Evolutionary conservation across 768 basidiomycete genomes (phyloP), one percentile per base, ranked within the genome.

Genomic region (Pleurotus eryngii): DNA sequence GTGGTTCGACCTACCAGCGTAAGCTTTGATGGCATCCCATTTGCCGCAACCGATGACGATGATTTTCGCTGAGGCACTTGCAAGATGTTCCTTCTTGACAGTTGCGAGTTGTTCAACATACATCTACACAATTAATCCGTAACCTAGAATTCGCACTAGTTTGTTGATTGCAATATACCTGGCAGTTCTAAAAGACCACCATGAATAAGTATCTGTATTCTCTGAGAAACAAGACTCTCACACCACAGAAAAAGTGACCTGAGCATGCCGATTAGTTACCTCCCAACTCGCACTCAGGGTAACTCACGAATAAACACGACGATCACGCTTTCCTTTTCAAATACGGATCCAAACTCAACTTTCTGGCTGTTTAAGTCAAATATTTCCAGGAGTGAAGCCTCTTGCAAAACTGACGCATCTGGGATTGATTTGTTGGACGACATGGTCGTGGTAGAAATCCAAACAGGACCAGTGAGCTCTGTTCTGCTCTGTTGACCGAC

Each of bases 241-340:
- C 84, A 15, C 83, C 84, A 60, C 86, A 86, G 62, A 85, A 84
- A 65, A 86, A 86, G 66, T 86, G 84, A 6, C 84, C 84, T 35
- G 30, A 11, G 30, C 30, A 35, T 35, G 30, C 8, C 9, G 30
- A 35, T 35, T 35, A 35, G 30, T 9, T 35, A 35, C 30, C 30
- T 35, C 30, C 30, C 30, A 9, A 35, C 2, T 35, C 8, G 30
- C 30, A 9, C 30, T 35, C 30, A 35, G 9, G 30, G 30, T 35
- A 35, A 63, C 74, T 58, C 51, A 85, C 86, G 81, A 56, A 87
- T 83, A 66, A 88, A 87, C 1, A 88, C 82, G 3, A 87, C 77
- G 11, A 88, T 70, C 0, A 80, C 81, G 63, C 79, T 82, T 61
- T 80, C 65, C 2, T 76, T 64, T 42, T 75, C 68, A 58, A 81